Evolutionary conservation across 495 filamentous ascomycete species (phyloP), one percentile per base, ranked within the genome.

Genomic region (Astrothelium subdiscretum): DNA sequence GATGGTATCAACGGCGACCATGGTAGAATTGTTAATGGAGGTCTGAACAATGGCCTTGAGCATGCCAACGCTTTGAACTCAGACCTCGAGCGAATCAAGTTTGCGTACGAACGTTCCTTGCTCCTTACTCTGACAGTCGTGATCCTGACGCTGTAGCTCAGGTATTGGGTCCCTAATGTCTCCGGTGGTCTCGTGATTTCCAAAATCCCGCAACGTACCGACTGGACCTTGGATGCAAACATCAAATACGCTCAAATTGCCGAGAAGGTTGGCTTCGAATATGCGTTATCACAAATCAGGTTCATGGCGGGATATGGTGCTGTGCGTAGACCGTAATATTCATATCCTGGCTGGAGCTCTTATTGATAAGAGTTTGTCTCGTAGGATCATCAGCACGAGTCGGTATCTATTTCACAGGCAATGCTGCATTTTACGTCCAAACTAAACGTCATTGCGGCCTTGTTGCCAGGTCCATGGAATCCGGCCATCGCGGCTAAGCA

Each of bases 131-230:
- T 29, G 12, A 32, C 24, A 61, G 15, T 24, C 31, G n/a, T 31
- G 15, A 57, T 27, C 29, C 60, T 54, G n/a, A 54, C 15, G 48
- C 5, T 5, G n/a, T 68, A 6, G 63, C 22, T 12, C 20, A 73
- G 71, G 18, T 80, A 78, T 71, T 79, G 77, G 77, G 77, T 79
- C 18, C 77, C 77, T 42, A 79, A 79, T 62, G 77, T 79, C 20
- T 78, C 76, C 3, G 77, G 77, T 57, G 77, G 76, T 11, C 70
- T 80, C 8, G 76, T 80, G 20, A 74, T 78, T 44, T 75, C 71
- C 61, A 80, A 79, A 63, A 77, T 80, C 44, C 71, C 74, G n/a
- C 77, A 80, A 59, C 63, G 67, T 3, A 80, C 77, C 22, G 64
- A 63, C n/a, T 80, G 77, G 76, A 73, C 75, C 54, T 71, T 78